Conservation (phyloP, 208 protist species). For the Trypanosoma congolense region DNA sequence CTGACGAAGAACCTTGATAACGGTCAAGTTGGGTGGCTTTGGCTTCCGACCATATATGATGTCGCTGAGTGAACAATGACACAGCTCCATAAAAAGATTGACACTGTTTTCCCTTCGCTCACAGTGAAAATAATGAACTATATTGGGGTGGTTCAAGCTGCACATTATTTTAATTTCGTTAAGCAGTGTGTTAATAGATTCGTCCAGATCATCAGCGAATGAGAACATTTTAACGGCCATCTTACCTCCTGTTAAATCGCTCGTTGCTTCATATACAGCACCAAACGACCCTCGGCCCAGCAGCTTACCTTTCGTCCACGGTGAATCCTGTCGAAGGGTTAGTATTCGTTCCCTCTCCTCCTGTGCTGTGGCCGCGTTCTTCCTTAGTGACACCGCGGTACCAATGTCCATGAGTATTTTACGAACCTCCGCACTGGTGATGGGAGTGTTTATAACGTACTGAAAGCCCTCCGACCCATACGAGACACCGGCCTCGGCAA, state of each 20-base stretch:
- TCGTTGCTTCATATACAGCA: conserved; percentile 86
- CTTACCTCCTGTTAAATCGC: conserved; percentile 88
- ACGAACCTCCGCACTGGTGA: conserved; percentile 66
- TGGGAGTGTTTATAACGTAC: conserved; percentile 66
- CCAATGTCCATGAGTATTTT: conserved; percentile 76
- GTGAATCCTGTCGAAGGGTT: conserved; percentile 83
- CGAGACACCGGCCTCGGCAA: conserved; percentile 28
- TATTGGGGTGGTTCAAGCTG: conserved; percentile 88
- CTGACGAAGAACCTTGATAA: conserved; percentile 88
- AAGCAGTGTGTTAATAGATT: conserved; percentile 74
- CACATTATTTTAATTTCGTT: conserved; percentile 91
- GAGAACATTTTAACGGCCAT: conserved; percentile 93
- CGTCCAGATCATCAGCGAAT: conserved; percentile 62
- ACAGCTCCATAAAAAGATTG: conserved; percentile 91
- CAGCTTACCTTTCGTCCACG: conserved; percentile 86
- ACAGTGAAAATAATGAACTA: conserved; percentile 91
- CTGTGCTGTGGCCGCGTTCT: conserved; percentile 74
- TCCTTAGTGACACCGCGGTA: conserved; percentile 70
- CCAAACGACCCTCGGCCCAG: conserved; percentile 86
- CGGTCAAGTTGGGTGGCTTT: conserved; percentile 57
- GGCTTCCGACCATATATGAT: conserved; percentile 50
- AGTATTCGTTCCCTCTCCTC: conserved; percentile 85
- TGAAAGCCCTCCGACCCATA: conserved; percentile 44
- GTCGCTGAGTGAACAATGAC: conserved; percentile 79
- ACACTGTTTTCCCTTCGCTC: conserved; percentile 84